Evolutionary conservation across 2,329 filamentous ascomycete genomes (phyloP).

Genomic region (Aspergillus sp.): DNA sequence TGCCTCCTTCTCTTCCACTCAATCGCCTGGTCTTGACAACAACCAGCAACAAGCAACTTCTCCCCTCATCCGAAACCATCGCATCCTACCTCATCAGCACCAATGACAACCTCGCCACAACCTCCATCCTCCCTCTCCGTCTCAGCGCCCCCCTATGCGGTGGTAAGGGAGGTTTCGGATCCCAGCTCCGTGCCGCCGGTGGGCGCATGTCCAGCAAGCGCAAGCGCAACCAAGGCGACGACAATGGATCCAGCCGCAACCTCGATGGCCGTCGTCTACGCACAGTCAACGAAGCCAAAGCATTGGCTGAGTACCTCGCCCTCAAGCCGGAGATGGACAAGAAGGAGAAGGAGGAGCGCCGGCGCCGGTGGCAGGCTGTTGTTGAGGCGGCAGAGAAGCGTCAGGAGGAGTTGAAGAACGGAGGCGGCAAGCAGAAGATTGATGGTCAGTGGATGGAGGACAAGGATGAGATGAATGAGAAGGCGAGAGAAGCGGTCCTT

Average conservation of each 20-base stretch:
- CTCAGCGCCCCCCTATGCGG: conserved; percentile 78
- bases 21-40: conserved; percentile 75
- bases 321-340: conserved; percentile 97
- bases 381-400: conserved; percentile 80
- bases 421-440: conserved; percentile 65
- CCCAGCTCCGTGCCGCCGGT: conserved; percentile 91
- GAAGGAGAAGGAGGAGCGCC: conserved; percentile 84
- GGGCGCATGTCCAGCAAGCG: conserved; percentile 97
- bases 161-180: conserved; percentile 97
- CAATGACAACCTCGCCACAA: conserved; percentile 43
- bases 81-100: conserved; percentile 60
- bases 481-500: conserved; percentile 75
- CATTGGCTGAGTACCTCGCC: conserved; percentile 88
- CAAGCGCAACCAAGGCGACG: conserved; percentile 78
- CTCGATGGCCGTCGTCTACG: conserved; percentile 86
- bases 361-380: conserved; percentile 81
- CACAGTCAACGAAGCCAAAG: conserved; percentile 93
- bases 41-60: conserved; percentile 71
- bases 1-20: conserved; percentile 61
- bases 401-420: conserved; percentile 79
- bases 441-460: conserved; percentile 95
- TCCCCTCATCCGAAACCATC: conserved; percentile 54
- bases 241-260: conserved; percentile 89
- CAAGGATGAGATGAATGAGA: conserved; percentile 85
- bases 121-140: conserved; percentile 79